Evolutionary conservation across 768 basidiomycete species (phyloP).

Genomic region (Pleurotus eryngii): DNA sequence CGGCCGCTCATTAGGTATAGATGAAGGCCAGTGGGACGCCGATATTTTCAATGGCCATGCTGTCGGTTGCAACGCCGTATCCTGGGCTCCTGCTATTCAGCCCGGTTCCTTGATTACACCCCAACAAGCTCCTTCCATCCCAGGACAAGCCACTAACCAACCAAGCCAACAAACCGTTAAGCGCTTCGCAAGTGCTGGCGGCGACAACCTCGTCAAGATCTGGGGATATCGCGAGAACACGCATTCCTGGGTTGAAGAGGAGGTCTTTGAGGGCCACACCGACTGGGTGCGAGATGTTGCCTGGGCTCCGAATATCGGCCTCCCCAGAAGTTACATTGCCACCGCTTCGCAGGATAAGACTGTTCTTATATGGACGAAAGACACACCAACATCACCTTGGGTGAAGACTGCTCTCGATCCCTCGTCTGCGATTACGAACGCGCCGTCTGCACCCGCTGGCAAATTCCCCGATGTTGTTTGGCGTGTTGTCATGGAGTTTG

Average conservation of each 20-base stretch:
- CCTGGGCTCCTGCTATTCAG: slow-evolving; percentile 92
- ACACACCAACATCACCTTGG: slow-evolving; percentile 72
- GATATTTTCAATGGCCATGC: slow-evolving; percentile 95
- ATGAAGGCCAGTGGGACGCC: slow-evolving; percentile 95
- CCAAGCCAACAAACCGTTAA: slow-evolving; percentile 60
- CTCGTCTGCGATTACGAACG: slow-evolving; percentile 44
- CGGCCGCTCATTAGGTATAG: slow-evolving; percentile 34
- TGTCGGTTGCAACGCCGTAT: slow-evolving; percentile 95
- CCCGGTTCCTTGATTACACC: slow-evolving; percentile 83
- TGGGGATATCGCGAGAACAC: slow-evolving; percentile 89
- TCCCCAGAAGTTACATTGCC: slow-evolving; percentile 93
- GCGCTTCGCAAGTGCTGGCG: slow-evolving; percentile 93
- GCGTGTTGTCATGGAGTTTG: slow-evolving; percentile 98
- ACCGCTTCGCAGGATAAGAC: slow-evolving; percentile 91
- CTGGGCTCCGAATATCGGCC: slow-evolving; percentile 96
- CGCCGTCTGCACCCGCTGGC: slow-evolving; percentile 49
- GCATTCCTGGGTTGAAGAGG: slow-evolving; percentile 89
- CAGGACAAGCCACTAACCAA: slow-evolving; percentile 38
- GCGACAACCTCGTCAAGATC: slow-evolving; percentile 92
- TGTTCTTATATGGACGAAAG: slow-evolving; percentile 90
- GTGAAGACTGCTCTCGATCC: slow-evolving; percentile 79
- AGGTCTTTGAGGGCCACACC: slow-evolving; percentile 85
- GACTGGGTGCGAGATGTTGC: slow-evolving; percentile 99
- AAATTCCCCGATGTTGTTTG: slow-evolving; percentile 98
- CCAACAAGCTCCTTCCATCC: slow-evolving; percentile 45